These are phyloP conservation scores for Elasticomyces elasticus DNA, from an alignment of 495 filamentous ascomycete genomes.

Conservation along the genomic window DNA sequence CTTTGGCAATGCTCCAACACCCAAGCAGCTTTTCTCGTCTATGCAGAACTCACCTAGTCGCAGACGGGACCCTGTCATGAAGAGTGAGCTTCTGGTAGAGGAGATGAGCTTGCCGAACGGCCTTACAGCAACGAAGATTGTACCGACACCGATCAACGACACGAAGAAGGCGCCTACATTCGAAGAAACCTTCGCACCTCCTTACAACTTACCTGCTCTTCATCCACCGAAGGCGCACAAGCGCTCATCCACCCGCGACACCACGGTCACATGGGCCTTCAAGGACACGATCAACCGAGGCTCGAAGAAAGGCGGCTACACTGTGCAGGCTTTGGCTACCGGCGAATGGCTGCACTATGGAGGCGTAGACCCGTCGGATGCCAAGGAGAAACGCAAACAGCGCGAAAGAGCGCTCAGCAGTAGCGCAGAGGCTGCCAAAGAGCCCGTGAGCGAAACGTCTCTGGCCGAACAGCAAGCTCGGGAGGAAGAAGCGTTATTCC, in stretches of 20 bases:
- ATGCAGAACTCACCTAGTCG: conserved; percentile 43
- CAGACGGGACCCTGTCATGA: conserved; percentile 33
- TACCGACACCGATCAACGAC: conserved; percentile 43
- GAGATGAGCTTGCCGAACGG: conserved; percentile 63
- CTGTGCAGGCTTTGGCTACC: conserved; percentile 45
- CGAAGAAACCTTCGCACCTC: conserved; percentile 70
- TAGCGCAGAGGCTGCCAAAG: conserved; percentile 42
- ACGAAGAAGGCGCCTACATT: conserved; percentile 49
- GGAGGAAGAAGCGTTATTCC: conserved; percentile 63
- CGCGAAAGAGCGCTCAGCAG: conserved; percentile 62
- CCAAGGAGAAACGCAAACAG: conserved; percentile 54
- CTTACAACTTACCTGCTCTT: conserved; percentile 52
- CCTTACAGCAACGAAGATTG: conserved; percentile 57
- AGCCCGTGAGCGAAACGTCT: conserved; percentile 25
- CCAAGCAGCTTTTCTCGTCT: conserved; percentile 77
- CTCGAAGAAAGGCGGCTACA: conserved; percentile 45
- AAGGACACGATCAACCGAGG: conserved; percentile 42
- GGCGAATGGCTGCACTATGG: conserved; percentile 62
- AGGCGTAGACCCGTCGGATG: conserved; percentile 39
- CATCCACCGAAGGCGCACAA: conserved; percentile 63
- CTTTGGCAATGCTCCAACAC: conserved; percentile 56
- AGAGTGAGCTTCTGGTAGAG: conserved; percentile 39
- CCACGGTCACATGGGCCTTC: conserved; percentile 46
- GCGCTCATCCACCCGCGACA: conserved; percentile 48
- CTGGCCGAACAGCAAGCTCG: conserved; percentile 40